phyloP scores from a whole-genome alignment of 192 early-diverging fungal species.

The Entomortierella parvispora region DNA sequence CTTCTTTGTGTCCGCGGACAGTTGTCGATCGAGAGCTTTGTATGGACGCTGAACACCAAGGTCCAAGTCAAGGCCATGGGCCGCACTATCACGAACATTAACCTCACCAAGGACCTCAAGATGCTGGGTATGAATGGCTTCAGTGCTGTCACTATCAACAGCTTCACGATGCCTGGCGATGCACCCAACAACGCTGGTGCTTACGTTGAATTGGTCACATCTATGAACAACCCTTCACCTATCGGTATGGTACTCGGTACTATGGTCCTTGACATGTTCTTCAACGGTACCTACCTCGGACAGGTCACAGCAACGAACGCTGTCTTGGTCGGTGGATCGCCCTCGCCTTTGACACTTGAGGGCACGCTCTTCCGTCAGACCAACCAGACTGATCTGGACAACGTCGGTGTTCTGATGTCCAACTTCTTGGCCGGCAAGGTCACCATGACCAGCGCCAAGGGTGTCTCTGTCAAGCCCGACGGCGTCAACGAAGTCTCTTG shows the following conservation, averaged over 20 bases:
- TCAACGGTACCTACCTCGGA: slow-evolving; percentile 59
- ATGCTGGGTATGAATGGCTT: slow-evolving; percentile 63
- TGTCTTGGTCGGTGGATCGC: slow-evolving; percentile 52
- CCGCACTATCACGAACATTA: slow-evolving; percentile 35
- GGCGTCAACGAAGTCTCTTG: slow-evolving; percentile 53
- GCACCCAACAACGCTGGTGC: slow-evolving; percentile 65
- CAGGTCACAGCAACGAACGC: slow-evolving; percentile 57
- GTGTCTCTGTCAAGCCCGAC: slow-evolving; percentile 61
- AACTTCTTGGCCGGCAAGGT: slow-evolving; percentile 59
- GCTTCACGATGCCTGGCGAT: slow-evolving; percentile 62
- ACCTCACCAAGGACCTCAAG: slow-evolving; percentile 30
- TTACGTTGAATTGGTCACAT: slow-evolving; percentile 59
- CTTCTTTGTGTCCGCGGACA: not conserved
- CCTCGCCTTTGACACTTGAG: slow-evolving; percentile 57
- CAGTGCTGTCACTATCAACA: slow-evolving; percentile 55
- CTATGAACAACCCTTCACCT: slow-evolving; percentile 63
- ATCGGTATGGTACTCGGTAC: slow-evolving; percentile 67
- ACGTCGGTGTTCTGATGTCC: slow-evolving; percentile 60
- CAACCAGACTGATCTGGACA: slow-evolving; percentile 52
- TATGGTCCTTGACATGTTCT: slow-evolving; percentile 58
- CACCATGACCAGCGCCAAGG: slow-evolving; percentile 58
- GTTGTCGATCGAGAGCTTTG: slow-evolving; percentile 37
- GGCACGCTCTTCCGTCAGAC: slow-evolving; percentile 62
- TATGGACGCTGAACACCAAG: slow-evolving; percentile 32
- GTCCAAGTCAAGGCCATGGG: slow-evolving; percentile 34